phyloP scores from a whole-genome alignment of 768 basidiomycete genomes.

The Kwoniella pini region DNA sequence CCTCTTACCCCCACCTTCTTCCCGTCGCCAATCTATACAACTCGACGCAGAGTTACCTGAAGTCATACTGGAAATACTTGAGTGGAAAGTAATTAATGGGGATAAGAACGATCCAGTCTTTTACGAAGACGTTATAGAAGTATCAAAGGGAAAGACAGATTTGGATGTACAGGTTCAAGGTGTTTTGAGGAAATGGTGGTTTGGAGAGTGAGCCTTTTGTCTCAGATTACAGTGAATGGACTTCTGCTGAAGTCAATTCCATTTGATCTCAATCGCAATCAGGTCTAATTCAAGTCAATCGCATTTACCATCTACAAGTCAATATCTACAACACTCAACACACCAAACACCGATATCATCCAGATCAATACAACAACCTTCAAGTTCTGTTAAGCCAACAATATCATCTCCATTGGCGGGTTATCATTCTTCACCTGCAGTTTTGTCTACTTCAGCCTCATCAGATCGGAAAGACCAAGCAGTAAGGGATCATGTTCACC shows the following conservation, averaged over 20 bases:
- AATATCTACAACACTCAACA: conserved; percentile 10
- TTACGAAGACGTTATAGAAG: conserved; percentile 14
- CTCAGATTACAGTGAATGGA: not conserved
- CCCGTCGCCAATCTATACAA: not conserved
- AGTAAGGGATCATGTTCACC: too few species aligned
- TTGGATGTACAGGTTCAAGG: conserved; percentile 28
- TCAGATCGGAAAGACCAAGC: not conserved
- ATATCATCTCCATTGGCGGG: conserved; percentile 4
- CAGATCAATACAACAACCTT: not conserved
- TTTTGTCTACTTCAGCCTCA: not conserved
- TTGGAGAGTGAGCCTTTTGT: conserved; percentile 34
- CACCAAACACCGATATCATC: conserved; percentile 7
- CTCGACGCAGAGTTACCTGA: conserved; percentile 21
- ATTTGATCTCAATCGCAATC: too few species aligned
- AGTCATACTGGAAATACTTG: conserved; percentile 26
- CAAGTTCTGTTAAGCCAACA: conserved; percentile 2
- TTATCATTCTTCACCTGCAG: not conserved
- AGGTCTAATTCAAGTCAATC: conserved; percentile 26
- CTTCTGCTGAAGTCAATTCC: not conserved
- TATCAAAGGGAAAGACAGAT: conserved; percentile 22
- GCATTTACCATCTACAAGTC: conserved; percentile 5
- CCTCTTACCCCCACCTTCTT: conserved; percentile 11
- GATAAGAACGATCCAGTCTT: conserved; percentile 33
- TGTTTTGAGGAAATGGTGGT: conserved; percentile 43
- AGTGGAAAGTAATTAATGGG: conserved; percentile 31